Evolutionary conservation across 1,284 basidiomycete species (phyloP).

Genomic region (Ceratobasidium sp.): DNA sequence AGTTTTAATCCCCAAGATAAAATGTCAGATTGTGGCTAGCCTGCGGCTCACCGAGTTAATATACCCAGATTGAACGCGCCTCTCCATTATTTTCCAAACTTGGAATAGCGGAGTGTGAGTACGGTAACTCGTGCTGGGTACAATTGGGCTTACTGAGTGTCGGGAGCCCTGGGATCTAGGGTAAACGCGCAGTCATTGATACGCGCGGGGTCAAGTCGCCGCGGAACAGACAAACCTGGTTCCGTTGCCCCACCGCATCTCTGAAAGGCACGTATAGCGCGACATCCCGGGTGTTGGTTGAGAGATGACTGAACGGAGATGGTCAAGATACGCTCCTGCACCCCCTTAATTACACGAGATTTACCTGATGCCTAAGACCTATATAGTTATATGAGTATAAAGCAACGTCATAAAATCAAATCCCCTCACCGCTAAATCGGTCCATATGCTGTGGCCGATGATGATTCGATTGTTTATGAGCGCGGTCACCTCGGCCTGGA

Average conservation of each 20-base stretch:
- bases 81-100: slow-evolving; percentile 30
- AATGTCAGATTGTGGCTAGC: not conserved
- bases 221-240: slow-evolving; percentile 10
- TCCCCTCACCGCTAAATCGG: slow-evolving; percentile 11
- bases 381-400: slow-evolving; percentile 19
- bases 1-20: not conserved
- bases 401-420: not conserved
- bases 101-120: not conserved
- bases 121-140: not conserved
- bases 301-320: slow-evolving; percentile 4
- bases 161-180: not conserved
- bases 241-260: slow-evolving; percentile 7
- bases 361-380: slow-evolving; percentile 34
- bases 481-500: slow-evolving; percentile 15
- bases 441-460: slow-evolving; percentile 31
- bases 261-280: slow-evolving; percentile 30
- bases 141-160: slow-evolving; percentile 1
- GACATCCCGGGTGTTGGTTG: slow-evolving; percentile 18
- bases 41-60: slow-evolving; percentile 20
- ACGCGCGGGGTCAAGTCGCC: not conserved
- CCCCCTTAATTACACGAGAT: not conserved
- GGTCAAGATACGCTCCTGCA: not conserved
- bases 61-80: slow-evolving; percentile 6
- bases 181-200: not conserved
- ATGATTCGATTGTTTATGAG: slow-evolving; percentile 17